Evolutionary conservation across 2,329 filamentous ascomycete genomes (phyloP).

Genomic region (Phyllosticta ampelicida): DNA sequence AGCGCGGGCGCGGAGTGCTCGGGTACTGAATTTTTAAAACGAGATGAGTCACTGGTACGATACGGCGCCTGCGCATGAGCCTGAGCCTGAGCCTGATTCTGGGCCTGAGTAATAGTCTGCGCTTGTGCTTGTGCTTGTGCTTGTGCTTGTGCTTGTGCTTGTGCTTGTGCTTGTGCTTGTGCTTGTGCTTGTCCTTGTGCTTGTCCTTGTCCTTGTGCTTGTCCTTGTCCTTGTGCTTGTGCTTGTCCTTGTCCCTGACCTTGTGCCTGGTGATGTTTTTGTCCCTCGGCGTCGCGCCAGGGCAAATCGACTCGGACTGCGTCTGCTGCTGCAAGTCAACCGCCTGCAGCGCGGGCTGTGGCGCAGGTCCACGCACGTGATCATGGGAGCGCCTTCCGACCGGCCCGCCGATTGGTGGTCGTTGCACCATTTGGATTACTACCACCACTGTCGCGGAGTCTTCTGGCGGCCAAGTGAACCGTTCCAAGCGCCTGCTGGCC

Average conservation of each 20-base stretch:
- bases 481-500: constrained; percentile 5
- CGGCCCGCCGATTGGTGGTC: background rate
- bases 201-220: no score
- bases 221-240: no score
- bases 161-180: no score
- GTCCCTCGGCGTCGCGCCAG: background rate
- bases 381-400: background rate
- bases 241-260: no score
- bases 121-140: background rate
- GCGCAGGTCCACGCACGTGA: background rate
- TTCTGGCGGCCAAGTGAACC: no score
- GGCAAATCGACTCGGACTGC: background rate
- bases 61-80: background rate
- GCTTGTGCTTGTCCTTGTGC: no score
- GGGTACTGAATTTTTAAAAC: background rate
- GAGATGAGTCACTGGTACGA: background rate
- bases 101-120: no score
- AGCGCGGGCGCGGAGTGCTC: background rate
- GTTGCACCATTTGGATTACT: constrained; percentile 4
- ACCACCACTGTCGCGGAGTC: background rate
- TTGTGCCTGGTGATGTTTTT: background rate
- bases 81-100: background rate
- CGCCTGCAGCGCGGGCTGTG: background rate
- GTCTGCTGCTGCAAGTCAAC: no score
- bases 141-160: no score